Evolutionary conservation across 371 early-diverging fungal genomes (phyloP).

Genomic region (Rhizopus delemar): DNA sequence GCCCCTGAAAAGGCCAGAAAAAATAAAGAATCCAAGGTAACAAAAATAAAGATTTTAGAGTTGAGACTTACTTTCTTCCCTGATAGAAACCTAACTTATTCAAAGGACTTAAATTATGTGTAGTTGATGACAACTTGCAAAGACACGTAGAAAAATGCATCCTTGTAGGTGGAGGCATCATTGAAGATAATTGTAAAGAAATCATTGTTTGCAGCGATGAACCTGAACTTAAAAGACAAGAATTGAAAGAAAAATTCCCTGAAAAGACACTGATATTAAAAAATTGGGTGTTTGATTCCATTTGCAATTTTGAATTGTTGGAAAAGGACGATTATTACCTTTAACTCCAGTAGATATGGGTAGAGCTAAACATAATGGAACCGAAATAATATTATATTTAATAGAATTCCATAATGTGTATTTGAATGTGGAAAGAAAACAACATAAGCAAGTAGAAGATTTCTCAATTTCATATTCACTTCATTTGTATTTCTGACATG

Average conservation of each 20-base stretch:
- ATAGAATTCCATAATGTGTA: too few relatives aligned
- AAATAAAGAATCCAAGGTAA: conserved; percentile 2
- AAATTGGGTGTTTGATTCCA: conserved; percentile 19
- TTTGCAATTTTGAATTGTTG: conserved; percentile 16
- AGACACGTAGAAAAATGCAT: conserved; percentile 8
- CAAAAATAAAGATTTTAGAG: neutral
- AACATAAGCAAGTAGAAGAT: too few relatives aligned
- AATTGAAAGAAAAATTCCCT: conserved; percentile 5
- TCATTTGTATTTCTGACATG: too few relatives aligned
- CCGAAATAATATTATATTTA: too few relatives aligned
- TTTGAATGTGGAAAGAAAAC: too few relatives aligned
- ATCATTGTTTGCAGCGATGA: conserved; percentile 14
- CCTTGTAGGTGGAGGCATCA: conserved; percentile 4
- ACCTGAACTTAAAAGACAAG: neutral
- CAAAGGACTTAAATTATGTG: conserved; percentile 1
- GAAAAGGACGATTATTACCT: conserved; percentile 11
- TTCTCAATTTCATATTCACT: too few relatives aligned
- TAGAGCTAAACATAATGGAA: too few relatives aligned
- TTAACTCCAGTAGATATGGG: neutral
- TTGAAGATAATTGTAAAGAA: conserved; percentile 1
- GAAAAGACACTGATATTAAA: conserved; percentile 3
- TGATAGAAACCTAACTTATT: conserved; percentile 14
- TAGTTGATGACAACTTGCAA: conserved; percentile 8
- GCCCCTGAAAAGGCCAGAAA: conserved; percentile 19
- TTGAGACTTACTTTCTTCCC: neutral